These are phyloP conservation scores for Fusarium albidum DNA, from an alignment of 2,329 filamentous ascomycete species.

Conservation along the genomic window DNA sequence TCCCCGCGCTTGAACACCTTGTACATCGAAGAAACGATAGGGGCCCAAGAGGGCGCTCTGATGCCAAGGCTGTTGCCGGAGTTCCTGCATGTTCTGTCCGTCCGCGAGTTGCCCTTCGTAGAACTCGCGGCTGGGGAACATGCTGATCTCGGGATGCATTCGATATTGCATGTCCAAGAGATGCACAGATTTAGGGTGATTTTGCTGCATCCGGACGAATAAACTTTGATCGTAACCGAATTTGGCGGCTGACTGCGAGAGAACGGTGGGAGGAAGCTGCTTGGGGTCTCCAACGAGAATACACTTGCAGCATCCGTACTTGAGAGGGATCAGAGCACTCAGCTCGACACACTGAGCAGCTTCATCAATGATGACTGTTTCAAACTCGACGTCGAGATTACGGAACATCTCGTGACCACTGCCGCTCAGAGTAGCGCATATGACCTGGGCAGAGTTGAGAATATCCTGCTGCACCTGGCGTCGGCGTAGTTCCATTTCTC, in stretches of 20 bases:
- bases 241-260: conserved; percentile 89
- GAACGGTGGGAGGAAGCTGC: conserved; percentile 92
- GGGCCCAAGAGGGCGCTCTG: conserved; percentile 81
- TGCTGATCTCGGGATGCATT: conserved; percentile 97
- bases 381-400: conserved; percentile 92
- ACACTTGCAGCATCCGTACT: conserved; percentile 97
- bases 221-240: conserved; percentile 98
- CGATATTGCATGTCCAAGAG: conserved; percentile 98
- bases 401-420: conserved; percentile 98
- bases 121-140: conserved; percentile 89
- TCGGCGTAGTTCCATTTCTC: conserved; percentile 86
- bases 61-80: conserved; percentile 88
- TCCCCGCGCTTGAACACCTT: conserved; percentile 85
- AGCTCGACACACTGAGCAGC: conserved; percentile 98
- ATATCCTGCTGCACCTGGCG: conserved; percentile 90
- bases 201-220: conserved; percentile 97
- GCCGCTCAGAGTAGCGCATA: conserved; percentile 94
- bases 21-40: conserved; percentile 96
- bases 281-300: conserved; percentile 98
- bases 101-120: conserved; percentile 90
- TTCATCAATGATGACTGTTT: conserved; percentile 98
- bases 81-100: conserved; percentile 79
- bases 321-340: conserved; percentile 93
- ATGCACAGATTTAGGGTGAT: conserved; percentile 87
- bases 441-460: conserved; percentile 87